Percentiles rank a stretch among this genome's conserved stretches.
Evolutionary conservation across 441 rosid species (phyloP).

Genomic region (Populus hybrid): DNA sequence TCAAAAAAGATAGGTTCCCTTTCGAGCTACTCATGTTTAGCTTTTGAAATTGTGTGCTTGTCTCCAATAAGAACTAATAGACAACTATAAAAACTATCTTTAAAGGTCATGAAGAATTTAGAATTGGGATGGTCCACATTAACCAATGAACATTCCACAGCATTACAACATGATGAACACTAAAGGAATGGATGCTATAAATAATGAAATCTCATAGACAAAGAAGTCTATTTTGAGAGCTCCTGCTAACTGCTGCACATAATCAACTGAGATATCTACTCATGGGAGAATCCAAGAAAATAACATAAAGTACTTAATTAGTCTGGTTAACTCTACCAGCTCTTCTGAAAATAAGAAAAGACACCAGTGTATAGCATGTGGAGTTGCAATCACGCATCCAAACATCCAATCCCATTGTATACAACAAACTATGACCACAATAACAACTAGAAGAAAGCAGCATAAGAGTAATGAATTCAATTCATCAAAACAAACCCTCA

Average conservation of each 20-base stretch:
- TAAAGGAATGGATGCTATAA: not conserved
- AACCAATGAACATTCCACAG: not conserved
- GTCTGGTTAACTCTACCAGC: not conserved
- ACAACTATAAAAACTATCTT: not conserved
- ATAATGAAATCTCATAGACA: not conserved
- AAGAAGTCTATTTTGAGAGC: not conserved
- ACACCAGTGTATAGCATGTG: not conserved
- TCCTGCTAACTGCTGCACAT: not conserved
- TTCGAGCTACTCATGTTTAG: not conserved
- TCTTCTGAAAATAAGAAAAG: not conserved
- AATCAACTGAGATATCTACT: not conserved
- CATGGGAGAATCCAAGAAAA: not conserved
- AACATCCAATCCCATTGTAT: not conserved
- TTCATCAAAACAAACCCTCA: constrained; percentile 6
- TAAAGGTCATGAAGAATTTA: not conserved
- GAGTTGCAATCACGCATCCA: not conserved
- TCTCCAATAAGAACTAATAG: not conserved
- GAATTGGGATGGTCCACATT: not conserved
- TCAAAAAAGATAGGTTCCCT: not conserved
- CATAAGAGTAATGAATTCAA: not conserved
- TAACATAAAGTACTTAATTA: not conserved
- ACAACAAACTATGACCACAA: not conserved
- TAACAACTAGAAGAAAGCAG: not conserved
- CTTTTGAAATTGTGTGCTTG: not conserved
- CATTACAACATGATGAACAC: not conserved